Evolutionary conservation across 2,329 filamentous ascomycete species (phyloP).

Genomic region (Aspergillus chevalieri): DNA sequence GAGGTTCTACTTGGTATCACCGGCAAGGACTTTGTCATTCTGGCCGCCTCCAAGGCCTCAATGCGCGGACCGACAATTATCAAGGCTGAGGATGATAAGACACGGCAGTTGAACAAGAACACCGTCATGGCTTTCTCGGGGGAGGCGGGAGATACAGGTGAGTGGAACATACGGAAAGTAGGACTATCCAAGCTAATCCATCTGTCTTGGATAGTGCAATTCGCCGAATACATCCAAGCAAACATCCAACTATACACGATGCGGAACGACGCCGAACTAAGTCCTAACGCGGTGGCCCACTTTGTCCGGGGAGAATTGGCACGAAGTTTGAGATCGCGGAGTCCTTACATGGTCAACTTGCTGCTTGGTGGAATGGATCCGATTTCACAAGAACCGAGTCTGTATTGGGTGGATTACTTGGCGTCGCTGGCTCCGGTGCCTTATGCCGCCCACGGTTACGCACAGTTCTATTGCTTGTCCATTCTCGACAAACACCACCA

Average conservation of each 20-base stretch:
- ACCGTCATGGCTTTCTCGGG: conserved; percentile 93
- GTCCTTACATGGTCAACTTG: conserved; percentile 95
- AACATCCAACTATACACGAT: conserved; percentile 98
- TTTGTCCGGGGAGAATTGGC: conserved; percentile 94
- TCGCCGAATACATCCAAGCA: conserved; percentile 97
- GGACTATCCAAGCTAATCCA: conserved; percentile 8
- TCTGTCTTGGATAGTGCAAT: conserved; percentile 64
- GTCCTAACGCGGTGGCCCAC: conserved; percentile 79
- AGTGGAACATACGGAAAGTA: conserved; percentile 13
- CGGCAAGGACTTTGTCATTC: conserved; percentile 97
- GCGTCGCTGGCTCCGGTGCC: conserved; percentile 81
- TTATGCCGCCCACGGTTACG: conserved; percentile 96
- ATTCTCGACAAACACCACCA: conserved; percentile 99
- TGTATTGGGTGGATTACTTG: conserved; percentile 98
- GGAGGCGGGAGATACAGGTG: conserved; percentile 92
- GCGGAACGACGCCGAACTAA: conserved; percentile 91
- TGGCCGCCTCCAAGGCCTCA: conserved; percentile 94
- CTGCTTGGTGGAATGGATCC: conserved; percentile 89
- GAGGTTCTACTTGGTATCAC: conserved; percentile 97
- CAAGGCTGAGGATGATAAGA: conserved; percentile 96
- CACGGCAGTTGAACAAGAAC: conserved; percentile 82
- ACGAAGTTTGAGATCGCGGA: conserved; percentile 79
- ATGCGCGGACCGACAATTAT: conserved; percentile 97
- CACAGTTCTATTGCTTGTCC: conserved; percentile 98
- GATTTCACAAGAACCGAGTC: conserved; percentile 79